Base-by-base conservation (phyloP, 352 stramenopile species). In the Aphanomyces cochlioides region DNA sequence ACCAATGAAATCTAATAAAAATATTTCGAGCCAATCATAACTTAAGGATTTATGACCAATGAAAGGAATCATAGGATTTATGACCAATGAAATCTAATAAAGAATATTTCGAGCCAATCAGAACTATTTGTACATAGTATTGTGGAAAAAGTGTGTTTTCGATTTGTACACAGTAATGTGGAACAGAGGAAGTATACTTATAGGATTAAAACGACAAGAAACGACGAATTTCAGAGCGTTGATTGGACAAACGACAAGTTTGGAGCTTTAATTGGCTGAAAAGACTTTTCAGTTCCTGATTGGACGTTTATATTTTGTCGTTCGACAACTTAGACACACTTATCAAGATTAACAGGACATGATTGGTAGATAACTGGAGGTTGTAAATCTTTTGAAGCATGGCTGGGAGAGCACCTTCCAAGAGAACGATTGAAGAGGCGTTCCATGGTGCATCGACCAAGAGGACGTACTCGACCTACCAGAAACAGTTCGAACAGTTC, bases 211-310 rank as follows among this genome's bases (percentile, higher is more conserved):
- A 28, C 28, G n/a, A n/a, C n/a, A n/a, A n/a, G n/a, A n/a, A n/a
- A n/a, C n/a, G 43, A 50, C 43, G 17, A n/a, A n/a, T 50, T 50
- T n/a, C 17, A 12, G 43, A 50, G 43, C 1, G 43, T 12, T 12
- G 43, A 50, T 50, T 50, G 43, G 43, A 50, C 43, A 50, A 50
- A 12, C 43, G 43, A 50, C 43, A 50, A 50, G 17, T 50, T 50
- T n/a, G 43, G 17, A n/a, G 10, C 43, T 50, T 50, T n/a, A 3
- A 50, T 50, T 50, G 43, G 43, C 10, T n/a, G 43, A 50, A 28
- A 28, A 28, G 28, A 28, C 28, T 28, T 28, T 28, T 28, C 28
- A 28, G 28, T 2, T 28, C 28, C 28, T 28, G 28, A 28, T 28
- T 28, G 28, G 28, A 28, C 28, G 28, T 50, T 12, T n/a, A n/a